These are phyloP conservation scores for Wickerhamiella bombiphila DNA, from an alignment of 805 yeast genomes.

Conservation along the genomic window DNA sequence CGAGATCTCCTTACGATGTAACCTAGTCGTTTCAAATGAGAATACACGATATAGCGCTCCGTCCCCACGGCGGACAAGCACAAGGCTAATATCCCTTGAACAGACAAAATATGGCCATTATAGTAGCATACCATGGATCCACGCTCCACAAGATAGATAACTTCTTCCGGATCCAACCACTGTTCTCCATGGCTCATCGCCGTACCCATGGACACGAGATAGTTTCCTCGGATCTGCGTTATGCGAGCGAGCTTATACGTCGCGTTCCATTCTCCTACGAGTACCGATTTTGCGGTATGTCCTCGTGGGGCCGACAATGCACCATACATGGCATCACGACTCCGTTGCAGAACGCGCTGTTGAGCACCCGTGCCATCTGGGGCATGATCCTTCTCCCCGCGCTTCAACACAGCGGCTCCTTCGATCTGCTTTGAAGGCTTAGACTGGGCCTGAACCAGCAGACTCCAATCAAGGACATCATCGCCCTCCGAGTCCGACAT, in stretches of 20 bases:
- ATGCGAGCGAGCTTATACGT: conserved; percentile 26
- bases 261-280: conserved; percentile 37
- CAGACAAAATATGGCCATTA: conserved; percentile 32
- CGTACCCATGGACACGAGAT: conserved; percentile 56
- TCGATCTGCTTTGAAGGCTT: conserved; percentile 4
- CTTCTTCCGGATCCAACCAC: conserved; percentile 51
- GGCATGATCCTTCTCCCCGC: conserved; percentile 78
- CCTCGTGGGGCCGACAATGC: conserved; percentile 34
- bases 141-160: conserved; percentile 64
- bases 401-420: conserved; percentile 24
- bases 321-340: conserved; percentile 57
- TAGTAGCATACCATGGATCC: conserved; percentile 42
- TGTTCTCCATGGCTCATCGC: conserved; percentile 34
- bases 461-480: conserved; percentile 30
- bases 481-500: conserved; percentile 17
- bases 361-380: conserved; percentile 62
- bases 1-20: conserved; percentile 37
- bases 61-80: conserved; percentile 21
- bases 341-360: conserved; percentile 30
- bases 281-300: conserved; percentile 32
- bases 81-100: conserved; percentile 49
- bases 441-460: conserved; percentile 13
- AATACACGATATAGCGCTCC: conserved; percentile 38
- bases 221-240: conserved; percentile 51
- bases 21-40: conserved; percentile 64